Evolutionary conservation across 345 rosid genomes (phyloP), one percentile per base, ranked within the genome.

Genomic region (Populus ilicifolia): DNA sequence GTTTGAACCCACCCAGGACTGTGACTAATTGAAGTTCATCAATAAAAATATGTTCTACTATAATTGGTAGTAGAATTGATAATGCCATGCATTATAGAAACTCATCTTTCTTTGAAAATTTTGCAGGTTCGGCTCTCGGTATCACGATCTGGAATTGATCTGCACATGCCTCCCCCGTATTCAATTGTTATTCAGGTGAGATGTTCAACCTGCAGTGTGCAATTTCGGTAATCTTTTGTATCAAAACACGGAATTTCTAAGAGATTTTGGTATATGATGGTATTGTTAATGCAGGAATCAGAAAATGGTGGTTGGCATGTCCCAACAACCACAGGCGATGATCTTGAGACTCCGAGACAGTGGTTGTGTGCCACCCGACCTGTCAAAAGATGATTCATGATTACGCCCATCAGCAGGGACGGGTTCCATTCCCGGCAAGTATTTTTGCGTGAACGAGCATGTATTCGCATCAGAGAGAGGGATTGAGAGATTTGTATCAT

Each of bases 131-230:
- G 98, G 38, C 62, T 90, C 6, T 87, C 94, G 17, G 85, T 84
- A 21, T 78, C 93, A 0, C 84, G 81, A 62, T 71, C 75, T 25
- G 94, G 94, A 33, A 72, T 90, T 72, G 73, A 38, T 36, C 83
- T 96, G 5, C 90, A 80, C 75, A 92, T 91, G 99, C 98, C 99
- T 33, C 99, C 99, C 2, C 96, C 99, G 10, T 96, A 91, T 86
- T 96, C 99, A 23, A 91, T 86, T 63, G 92, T 96, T 80, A 93
- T 90, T 87, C 99, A 93, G 98, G 99, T 95, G 69, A 66, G 38
- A 30, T 18, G 52, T 12, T 30, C 20, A 23, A 17, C 41, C 62
- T 16, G 13, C 30, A 48, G 50, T 72, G 52, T 17, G 50, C 27
- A 54, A 35, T 44, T 25, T 4, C 14, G 8, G 16, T 9, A 69